Base-by-base conservation (phyloP, 768 basidiomycete species). In the Boletellus ananiceps region DNA sequence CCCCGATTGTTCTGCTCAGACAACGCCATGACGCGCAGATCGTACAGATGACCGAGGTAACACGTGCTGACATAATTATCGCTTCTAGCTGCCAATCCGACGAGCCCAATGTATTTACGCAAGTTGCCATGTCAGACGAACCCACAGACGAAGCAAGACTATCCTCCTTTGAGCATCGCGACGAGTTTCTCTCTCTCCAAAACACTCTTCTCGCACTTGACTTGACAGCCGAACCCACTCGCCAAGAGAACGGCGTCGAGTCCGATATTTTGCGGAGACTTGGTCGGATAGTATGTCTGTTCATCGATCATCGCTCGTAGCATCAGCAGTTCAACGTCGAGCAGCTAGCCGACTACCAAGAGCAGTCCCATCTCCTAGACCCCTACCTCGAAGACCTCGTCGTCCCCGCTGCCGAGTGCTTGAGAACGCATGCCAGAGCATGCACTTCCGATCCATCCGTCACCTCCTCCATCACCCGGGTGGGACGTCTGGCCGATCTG, bases 281-380 rank as follows among this genome's bases (percentile, higher is more conserved):
- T 8, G 61, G 55, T 11, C 46, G 68, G 36, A 81, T 82, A 48
- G 85, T 86, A 65, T 60, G 82, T 71, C 15, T 41, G 2, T n/a
- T 35, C 33, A 8, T 49, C 25, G 38, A 54, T 45, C 16, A 38
- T 27, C 29, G 12, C 27, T 49, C 32, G 27, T 47, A 40, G 31
- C 9, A 1, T 34, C 40, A 40, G 50, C 27, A 16, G 45, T 52
- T 23, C 14, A 40, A 38, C 50, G 6, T 49, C 21, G 44, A 54
- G 15, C 46, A 97, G 95, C 77, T 97, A 25, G 80, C 81, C 62
- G 81, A 84, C 62, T 97, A 95, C 62, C 93, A 95, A 65, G 94
- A 98, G 53, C 91, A 95, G 57, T 77, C 93, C 2, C 90, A 93
- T 65, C 78, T 99, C 3, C 75, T 98, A 12, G 96, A 99, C 65